Conservation (phyloP, 2,329 filamentous ascomycete species). For the Chalara sp. region DNA sequence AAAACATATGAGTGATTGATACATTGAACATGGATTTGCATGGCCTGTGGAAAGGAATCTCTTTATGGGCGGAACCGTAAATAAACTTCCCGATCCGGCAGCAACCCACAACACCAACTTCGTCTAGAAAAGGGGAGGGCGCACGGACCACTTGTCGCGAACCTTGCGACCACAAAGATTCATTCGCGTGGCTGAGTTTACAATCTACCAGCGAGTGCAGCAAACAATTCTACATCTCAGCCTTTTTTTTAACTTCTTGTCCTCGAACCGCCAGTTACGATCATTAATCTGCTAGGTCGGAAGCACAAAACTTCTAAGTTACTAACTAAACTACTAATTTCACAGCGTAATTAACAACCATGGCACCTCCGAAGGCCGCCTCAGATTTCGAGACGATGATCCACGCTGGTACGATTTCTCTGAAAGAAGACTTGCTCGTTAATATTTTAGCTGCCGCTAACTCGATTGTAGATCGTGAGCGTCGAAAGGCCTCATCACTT, state of each 20-base stretch:
- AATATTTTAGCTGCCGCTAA: constrained; percentile 8
- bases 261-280: neutral
- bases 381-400: constrained; percentile 27
- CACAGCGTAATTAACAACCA: constrained; percentile 4
- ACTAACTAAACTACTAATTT: neutral
- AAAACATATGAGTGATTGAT: no score
- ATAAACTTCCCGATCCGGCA: no score
- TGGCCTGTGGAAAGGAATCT: no score
- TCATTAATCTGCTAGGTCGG: neutral
- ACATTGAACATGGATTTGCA: no score
- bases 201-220: neutral
- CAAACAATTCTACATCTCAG: neutral
- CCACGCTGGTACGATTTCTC: constrained; percentile 19
- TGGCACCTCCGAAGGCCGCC: constrained; percentile 24
- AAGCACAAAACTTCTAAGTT: neutral
- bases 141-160: no score
- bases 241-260: no score
- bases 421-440: neutral
- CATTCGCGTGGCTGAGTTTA: no score
- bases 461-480: constrained; percentile 42
- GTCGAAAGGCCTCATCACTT: constrained; percentile 65
- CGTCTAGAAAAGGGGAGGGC: no score
- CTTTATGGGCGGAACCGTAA: no score
- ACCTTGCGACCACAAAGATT: no score
- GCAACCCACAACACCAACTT: no score